Conservation (phyloP, 805 yeast genomes). For the Saturnispora kantuleensis region DNA sequence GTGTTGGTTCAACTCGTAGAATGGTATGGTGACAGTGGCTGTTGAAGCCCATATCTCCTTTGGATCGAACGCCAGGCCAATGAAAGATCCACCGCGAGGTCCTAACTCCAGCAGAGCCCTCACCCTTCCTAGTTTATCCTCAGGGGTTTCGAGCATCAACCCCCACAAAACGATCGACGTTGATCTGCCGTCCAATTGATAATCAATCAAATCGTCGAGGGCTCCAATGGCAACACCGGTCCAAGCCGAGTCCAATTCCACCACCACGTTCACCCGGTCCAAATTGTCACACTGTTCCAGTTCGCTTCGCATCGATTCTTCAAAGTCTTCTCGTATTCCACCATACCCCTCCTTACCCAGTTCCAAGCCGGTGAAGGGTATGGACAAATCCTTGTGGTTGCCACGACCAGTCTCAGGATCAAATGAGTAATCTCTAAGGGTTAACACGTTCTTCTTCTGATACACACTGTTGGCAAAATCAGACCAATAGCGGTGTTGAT, state of each 20-base stretch:
- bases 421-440: slow-evolving; percentile 51
- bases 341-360: slow-evolving; percentile 56
- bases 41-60: slow-evolving; percentile 35
- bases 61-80: neutral
- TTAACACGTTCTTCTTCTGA: slow-evolving; percentile 48
- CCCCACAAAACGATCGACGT: slow-evolving; percentile 10
- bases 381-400: slow-evolving; percentile 15
- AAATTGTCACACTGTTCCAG: slow-evolving; percentile 71
- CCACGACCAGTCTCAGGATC: slow-evolving; percentile 27
- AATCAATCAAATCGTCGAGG: slow-evolving; percentile 22
- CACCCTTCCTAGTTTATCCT: slow-evolving; percentile 7
- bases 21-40: slow-evolving; percentile 29
- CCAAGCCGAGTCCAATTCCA: slow-evolving; percentile 78
- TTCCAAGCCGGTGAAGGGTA: slow-evolving; percentile 37
- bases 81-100: slow-evolving; percentile 3
- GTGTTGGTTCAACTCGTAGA: slow-evolving; percentile 27
- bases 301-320: slow-evolving; percentile 45
- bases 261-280: slow-evolving; percentile 58
- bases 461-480: slow-evolving; percentile 64
- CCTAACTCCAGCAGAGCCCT: slow-evolving; percentile 2
- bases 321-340: slow-evolving; percentile 38
- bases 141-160: neutral
- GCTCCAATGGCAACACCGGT: slow-evolving; percentile 57
- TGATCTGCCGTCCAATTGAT: slow-evolving; percentile 10
- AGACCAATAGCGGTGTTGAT: slow-evolving; percentile 61